These are phyloP conservation scores for Monosporascus sp. DNA, from an alignment of 2,329 filamentous ascomycete genomes.

Conservation along the genomic window DNA sequence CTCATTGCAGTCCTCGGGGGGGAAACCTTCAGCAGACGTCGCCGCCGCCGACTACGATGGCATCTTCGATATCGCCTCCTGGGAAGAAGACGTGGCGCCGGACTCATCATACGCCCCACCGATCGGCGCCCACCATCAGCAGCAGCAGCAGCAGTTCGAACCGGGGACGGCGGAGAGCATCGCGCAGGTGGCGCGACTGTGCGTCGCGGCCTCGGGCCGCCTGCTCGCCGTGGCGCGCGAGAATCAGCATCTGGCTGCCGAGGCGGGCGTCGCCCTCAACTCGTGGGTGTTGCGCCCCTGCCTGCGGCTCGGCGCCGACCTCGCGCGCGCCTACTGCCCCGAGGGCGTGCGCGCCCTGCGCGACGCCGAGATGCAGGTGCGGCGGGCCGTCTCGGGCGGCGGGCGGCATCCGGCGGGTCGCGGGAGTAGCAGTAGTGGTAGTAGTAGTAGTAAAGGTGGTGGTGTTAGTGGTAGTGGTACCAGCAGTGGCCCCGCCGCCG, in stretches of 20 bases:
- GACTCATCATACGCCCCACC: background rate
- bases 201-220: slow-evolving; percentile 8
- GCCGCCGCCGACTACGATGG: background rate
- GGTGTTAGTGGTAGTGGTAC: background rate
- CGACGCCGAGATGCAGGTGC: slow-evolving; percentile 8
- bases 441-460: background rate
- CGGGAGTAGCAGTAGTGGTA: background rate
- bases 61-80: background rate
- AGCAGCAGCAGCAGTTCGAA: background rate
- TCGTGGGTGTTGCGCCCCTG: slow-evolving; percentile 10
- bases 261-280: slow-evolving; percentile 4
- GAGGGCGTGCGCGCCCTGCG: slow-evolving; percentile 3
- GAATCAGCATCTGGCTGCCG: slow-evolving; percentile 9
- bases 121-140: background rate
- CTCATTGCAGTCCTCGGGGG: no score
- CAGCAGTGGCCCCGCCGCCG: background rate
- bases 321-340: slow-evolving; percentile 8
- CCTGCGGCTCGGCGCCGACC: slow-evolving; percentile 1
- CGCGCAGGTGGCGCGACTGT: slow-evolving; percentile 3
- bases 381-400: background rate
- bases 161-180: background rate
- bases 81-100: background rate
- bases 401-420: background rate
- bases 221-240: slow-evolving; percentile 10
- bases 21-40: no score